A percentile compares a stretch with the other conserved stretches of the same genome.
Evolutionary conservation across 352 stramenopile species (phyloP).

Genomic region (Phytophthora megakarya): DNA sequence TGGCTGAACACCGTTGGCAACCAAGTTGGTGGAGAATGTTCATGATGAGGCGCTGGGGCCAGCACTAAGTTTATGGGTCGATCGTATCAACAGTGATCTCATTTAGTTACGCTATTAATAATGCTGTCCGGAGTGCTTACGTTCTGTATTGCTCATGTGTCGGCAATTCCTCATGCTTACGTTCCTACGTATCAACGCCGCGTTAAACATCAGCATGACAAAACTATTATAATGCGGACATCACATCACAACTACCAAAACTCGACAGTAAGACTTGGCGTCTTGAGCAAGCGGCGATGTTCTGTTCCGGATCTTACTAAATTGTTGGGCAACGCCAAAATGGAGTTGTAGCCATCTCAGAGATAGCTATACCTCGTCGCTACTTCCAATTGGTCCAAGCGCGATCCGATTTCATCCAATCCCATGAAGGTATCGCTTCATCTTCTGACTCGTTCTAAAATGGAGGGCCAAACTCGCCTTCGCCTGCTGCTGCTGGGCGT

Average conservation of each 20-base stretch:
- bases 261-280: not conserved
- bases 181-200: not conserved
- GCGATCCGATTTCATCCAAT: slow-evolving; percentile 16
- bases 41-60: no score
- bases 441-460: slow-evolving; percentile 18
- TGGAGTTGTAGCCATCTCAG: not conserved
- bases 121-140: no score
- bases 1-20: no score
- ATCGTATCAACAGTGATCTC: not conserved
- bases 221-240: not conserved
- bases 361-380: not conserved
- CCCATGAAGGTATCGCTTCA: not conserved
- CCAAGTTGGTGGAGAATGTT: no score
- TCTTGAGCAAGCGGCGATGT: not conserved
- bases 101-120: not conserved
- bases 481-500: slow-evolving; percentile 27
- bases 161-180: not conserved
- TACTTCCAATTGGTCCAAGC: not conserved
- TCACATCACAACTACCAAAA: not conserved
- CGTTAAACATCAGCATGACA: not conserved
- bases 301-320: not conserved
- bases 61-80: no score
- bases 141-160: no score
- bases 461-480: slow-evolving; percentile 16
- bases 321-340: not conserved